A percentile compares a stretch with the other conserved stretches of the same genome.
These are phyloP conservation scores for Xylaria sp. DNA, from an alignment of 2,329 filamentous ascomycete species.

Conservation along the genomic window DNA sequence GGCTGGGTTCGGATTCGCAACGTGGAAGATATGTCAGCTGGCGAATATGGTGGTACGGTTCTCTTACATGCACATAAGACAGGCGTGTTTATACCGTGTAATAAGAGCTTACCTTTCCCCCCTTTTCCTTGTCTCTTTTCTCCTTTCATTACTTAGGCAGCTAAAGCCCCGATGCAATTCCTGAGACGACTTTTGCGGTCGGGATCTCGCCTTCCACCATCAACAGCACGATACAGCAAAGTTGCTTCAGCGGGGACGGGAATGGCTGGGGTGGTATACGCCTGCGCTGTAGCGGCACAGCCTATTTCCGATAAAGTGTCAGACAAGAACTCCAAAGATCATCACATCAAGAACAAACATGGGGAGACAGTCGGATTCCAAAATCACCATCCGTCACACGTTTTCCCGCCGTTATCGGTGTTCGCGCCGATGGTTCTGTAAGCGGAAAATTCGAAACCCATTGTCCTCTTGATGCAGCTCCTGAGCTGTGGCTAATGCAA, in stretches of 20 bases:
- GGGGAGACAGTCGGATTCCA: constrained; percentile 52
- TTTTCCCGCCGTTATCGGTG: constrained; percentile 18
- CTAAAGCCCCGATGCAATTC: constrained; percentile 15
- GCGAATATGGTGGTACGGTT: background rate
- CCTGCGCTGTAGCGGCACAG: constrained; percentile 36
- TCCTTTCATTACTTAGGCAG: background rate
- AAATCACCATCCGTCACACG: constrained; percentile 58
- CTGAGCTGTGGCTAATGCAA: constrained; percentile 1
- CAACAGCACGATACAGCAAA: constrained; percentile 23
- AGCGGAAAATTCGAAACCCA: constrained; percentile 1
- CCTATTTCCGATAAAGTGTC: constrained; percentile 45
- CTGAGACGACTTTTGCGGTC: constrained; percentile 8
- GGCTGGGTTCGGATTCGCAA: background rate
- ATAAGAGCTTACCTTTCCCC: background rate
- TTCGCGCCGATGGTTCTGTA: constrained; percentile 26
- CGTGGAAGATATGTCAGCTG: background rate
- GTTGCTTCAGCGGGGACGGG: constrained; percentile 30
- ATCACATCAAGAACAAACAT: constrained; percentile 52
- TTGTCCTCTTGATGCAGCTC: background rate
- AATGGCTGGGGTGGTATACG: constrained; percentile 35
- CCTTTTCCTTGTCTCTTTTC: background rate
- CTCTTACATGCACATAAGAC: background rate
- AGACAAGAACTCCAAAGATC: constrained; percentile 52
- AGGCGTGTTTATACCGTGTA: background rate
- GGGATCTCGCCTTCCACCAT: constrained; percentile 11